phyloP scores from a whole-genome alignment of 2,329 filamentous ascomycete species.

The Beauveria bassiana region DNA sequence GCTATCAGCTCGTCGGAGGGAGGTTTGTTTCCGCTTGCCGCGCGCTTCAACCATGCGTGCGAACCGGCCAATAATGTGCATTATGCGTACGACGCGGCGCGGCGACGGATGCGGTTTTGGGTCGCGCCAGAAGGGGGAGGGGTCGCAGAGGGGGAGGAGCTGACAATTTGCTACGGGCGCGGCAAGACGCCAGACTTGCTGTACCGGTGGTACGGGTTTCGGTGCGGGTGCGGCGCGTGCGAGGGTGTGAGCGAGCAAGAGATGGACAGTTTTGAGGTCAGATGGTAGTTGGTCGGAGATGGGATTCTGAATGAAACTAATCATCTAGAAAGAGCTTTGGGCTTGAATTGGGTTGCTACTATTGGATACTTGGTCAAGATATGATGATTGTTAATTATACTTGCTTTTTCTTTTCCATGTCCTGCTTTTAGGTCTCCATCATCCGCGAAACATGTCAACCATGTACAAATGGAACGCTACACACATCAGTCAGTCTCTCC shows the following conservation, averaged over 20 bases:
- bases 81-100: constrained; percentile 32
- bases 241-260: constrained; percentile 11
- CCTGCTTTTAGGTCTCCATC: neutral
- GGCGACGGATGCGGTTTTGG: constrained; percentile 33
- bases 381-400: neutral
- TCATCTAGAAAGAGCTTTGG: neutral
- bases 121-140: constrained; percentile 22
- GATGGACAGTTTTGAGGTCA: neutral
- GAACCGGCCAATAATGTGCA: constrained; percentile 31
- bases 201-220: constrained; percentile 41
- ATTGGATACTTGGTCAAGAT: constrained; percentile 2
- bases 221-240: constrained; percentile 44
- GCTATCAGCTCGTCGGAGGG: constrained; percentile 19
- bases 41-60: constrained; percentile 54
- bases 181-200: constrained; percentile 28
- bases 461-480: neutral
- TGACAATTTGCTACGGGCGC: constrained; percentile 43
- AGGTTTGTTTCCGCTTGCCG: constrained; percentile 41
- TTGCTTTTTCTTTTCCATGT: neutral
- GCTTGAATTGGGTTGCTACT: neutral
- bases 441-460: neutral
- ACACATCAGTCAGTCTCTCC: neutral
- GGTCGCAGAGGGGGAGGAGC: constrained; percentile 37
- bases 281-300: neutral
- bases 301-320: neutral